Conservation (phyloP, 306 rosid genomes). For the Albizia julibrissin region DNA sequence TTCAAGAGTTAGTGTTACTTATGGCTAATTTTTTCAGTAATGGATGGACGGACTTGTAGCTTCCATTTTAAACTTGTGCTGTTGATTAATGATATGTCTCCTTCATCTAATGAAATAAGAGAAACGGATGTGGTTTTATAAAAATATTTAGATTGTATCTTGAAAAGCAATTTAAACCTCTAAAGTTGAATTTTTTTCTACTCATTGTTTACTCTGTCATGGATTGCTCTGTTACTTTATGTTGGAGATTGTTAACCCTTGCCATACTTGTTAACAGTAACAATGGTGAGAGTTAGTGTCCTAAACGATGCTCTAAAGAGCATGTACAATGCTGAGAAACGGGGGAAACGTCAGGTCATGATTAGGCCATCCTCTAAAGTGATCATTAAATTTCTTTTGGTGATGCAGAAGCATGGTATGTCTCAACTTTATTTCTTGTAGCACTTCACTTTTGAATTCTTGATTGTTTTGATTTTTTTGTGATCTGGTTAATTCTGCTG, state of each 20-base stretch:
- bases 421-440: not conserved
- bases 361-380: slow-evolving; percentile 55
- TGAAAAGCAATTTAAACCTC: not conserved
- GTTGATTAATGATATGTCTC: not conserved
- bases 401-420: slow-evolving; percentile 51
- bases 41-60: not conserved
- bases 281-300: slow-evolving; percentile 50
- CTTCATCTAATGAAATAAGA: not conserved
- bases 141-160: not conserved
- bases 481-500: slow-evolving; percentile 3
- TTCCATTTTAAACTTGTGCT: not conserved
- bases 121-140: not conserved
- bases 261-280: slow-evolving; percentile 15
- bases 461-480: not conserved
- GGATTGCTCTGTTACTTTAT: not conserved
- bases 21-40: not conserved
- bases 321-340: slow-evolving; percentile 59
- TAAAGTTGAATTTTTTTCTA: not conserved
- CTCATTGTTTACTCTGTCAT: not conserved
- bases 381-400: slow-evolving; percentile 47
- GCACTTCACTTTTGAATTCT: not conserved
- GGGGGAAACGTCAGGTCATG: slow-evolving; percentile 58
- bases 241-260: not conserved
- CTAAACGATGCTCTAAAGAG: slow-evolving; percentile 56
- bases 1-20: not conserved